Base-by-base conservation (phyloP, 1,284 basidiomycete species). In the Porodaedalea pini region DNA sequence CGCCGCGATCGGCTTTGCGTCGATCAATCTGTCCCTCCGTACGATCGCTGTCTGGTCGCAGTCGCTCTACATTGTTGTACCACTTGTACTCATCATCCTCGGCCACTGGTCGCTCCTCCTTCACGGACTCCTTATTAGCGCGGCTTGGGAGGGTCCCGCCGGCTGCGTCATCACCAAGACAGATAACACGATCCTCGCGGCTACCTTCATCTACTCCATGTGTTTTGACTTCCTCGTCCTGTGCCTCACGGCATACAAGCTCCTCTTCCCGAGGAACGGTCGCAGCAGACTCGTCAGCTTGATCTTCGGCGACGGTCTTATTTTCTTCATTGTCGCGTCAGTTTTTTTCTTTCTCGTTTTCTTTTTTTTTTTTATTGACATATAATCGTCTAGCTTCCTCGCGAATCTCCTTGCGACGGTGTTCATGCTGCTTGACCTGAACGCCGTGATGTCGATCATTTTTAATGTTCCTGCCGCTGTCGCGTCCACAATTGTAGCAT, bases 11-110 rank as follows among this genome's bases (percentile, higher is more conserved):
- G 88, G 88, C 8, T 74, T 90, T 3, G 86, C 88, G 6, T 89
- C 86, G 65, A 81, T 90, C 66, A 90, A 90, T 66, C 76, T 90
- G n/a, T 88, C 87, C 3, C 75, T 90, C 51, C 75, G 88, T 65
- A 90, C 88, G 83, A 85, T 89, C 68, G 87, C 86, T 0, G 80
- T 88, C 3, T 82, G 87, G 86, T 81, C 78, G 0, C 80, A 86
- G 63, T 78, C 75, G 47, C 76, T 73, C 69, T 85, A 78, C 64
- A 76, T 90, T 51, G 75, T 85, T 34, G 57, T 73, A 4, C 75
- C 78, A 11, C 73, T 90, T 6, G 68, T 85, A 39, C 51, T 77
- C 19, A 67, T 90, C 55, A 88, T 88, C 60, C 73, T 89, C 39
- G 88, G 82, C 0, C 87, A 90, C 64, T 90, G 87, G 87, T 84